A percentile compares a stretch with the other conserved stretches of the same genome.
Conservation (phyloP, 139 green algal genomes). For the Pseudopediastrum boryanum region DNA sequence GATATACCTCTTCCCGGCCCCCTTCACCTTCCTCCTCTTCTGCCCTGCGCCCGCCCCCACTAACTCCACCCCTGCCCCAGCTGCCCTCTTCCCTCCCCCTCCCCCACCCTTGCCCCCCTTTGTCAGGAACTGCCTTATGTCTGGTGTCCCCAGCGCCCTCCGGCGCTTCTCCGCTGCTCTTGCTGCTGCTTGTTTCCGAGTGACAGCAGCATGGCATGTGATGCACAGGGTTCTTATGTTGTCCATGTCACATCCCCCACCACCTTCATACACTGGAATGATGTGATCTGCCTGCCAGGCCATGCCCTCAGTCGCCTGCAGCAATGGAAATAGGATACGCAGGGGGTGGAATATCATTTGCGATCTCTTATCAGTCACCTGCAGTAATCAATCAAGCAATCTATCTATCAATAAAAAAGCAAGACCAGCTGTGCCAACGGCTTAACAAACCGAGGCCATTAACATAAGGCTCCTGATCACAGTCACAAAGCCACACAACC, state of each 20-base stretch:
- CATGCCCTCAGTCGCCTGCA: constrained; percentile 67
- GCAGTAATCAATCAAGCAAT: too few relatives aligned
- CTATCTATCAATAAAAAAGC: too few relatives aligned
- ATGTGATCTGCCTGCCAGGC: constrained; percentile 94
- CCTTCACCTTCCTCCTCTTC: not conserved
- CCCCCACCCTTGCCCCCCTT: not conserved
- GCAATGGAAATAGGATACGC: not conserved
- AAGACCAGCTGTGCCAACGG: too few relatives aligned
- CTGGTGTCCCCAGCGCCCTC: constrained; percentile 34
- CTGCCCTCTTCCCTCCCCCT: not conserved
- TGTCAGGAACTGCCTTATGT: constrained; percentile 54
- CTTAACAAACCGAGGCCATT: too few relatives aligned
- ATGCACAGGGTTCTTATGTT: constrained; percentile 92
- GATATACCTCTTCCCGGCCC: not conserved
- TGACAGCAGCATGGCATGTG: constrained; percentile 69
- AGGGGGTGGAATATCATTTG: too few relatives aligned
- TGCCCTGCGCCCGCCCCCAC: not conserved
- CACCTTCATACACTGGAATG: constrained; percentile 81
- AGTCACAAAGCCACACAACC: too few relatives aligned
- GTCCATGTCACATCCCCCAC: constrained; percentile 84
- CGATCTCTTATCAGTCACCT: too few relatives aligned
- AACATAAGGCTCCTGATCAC: too few relatives aligned
- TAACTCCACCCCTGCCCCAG: not conserved
- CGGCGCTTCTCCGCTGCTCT: constrained; percentile 44
- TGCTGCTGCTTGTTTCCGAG: constrained; percentile 47